These are phyloP conservation scores for bread wheat (Triticum aestivum) DNA, from an alignment of 176 grass and related monocot genomes.

Conservation along the genomic window DNA sequence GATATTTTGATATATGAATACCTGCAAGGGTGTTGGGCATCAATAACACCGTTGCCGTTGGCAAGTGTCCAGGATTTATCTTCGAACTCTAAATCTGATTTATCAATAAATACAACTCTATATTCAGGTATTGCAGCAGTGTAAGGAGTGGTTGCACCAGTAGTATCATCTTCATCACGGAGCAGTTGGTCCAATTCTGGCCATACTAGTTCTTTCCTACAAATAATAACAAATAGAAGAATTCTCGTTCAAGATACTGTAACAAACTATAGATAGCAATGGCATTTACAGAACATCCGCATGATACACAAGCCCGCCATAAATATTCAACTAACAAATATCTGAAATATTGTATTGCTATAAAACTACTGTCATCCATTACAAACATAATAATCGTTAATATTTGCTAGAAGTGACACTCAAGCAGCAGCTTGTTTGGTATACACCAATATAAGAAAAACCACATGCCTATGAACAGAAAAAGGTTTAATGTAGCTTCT, in stretches of 20 bases:
- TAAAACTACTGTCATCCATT: background rate
- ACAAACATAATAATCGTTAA: background rate
- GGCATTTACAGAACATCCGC: background rate
- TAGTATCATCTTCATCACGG: slow-evolving; percentile 57
- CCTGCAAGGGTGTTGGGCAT: slow-evolving; percentile 86
- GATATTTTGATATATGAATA: slow-evolving; percentile 28
- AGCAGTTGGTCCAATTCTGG: slow-evolving; percentile 86
- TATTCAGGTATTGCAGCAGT: slow-evolving; percentile 96
- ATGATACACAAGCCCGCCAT: background rate
- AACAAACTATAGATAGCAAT: slow-evolving; percentile 6
- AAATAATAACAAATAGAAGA: slow-evolving; percentile 16
- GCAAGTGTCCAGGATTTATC: slow-evolving; percentile 69
- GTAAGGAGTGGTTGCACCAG: slow-evolving; percentile 78
- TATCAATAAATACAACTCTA: slow-evolving; percentile 67
- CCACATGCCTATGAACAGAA: background rate
- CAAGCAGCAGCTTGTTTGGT: background rate
- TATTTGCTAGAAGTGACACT: background rate
- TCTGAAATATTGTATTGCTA: background rate
- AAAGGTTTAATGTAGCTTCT: background rate
- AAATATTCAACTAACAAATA: background rate
- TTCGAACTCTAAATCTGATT: slow-evolving; percentile 44
- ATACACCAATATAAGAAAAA: background rate
- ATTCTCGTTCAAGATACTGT: background rate
- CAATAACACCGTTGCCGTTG: slow-evolving; percentile 65
- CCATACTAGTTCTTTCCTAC: slow-evolving; percentile 91